Evolutionary conservation across 202 grass and related monocot species (phyloP).

Genomic region (Zoysia matrella): DNA sequence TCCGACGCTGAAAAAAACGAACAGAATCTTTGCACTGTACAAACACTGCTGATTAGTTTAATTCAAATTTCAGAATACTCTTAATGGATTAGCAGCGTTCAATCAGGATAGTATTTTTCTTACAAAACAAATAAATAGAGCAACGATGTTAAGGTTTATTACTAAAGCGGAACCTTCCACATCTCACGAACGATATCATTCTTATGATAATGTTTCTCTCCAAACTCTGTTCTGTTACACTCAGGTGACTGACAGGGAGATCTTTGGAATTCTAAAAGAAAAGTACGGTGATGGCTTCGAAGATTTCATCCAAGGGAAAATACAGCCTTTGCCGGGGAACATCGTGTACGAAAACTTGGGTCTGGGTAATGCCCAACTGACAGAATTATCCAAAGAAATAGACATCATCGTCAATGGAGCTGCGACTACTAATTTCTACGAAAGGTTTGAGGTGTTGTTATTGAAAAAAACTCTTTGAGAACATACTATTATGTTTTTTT

Average conservation of each 20-base stretch:
- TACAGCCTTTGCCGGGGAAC: constrained; percentile 51
- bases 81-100: not conserved
- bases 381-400: constrained; percentile 39
- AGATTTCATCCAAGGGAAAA: constrained; percentile 55
- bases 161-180: not conserved
- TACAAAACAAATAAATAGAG: not conserved
- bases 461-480: not conserved
- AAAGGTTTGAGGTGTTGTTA: too few species aligned
- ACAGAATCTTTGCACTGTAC: not conserved
- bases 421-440: too few species aligned
- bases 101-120: not conserved
- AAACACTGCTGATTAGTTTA: not conserved
- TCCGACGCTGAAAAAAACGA: not conserved
- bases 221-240: not conserved
- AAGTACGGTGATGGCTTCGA: constrained; percentile 37
- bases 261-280: constrained; percentile 51
- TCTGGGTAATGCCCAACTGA: constrained; percentile 15
- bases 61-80: not conserved
- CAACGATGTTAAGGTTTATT: not conserved
- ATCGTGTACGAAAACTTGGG: constrained; percentile 56
- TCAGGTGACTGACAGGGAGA: constrained; percentile 39
- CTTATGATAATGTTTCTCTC: not conserved
- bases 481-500: not conserved
- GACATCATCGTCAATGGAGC: constrained; percentile 50
- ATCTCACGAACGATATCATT: not conserved